A percentile compares a stretch with the other conserved stretches of the same genome.
phyloP scores from a whole-genome alignment of 768 basidiomycete genomes.

The Cubamyces lactineus region DNA sequence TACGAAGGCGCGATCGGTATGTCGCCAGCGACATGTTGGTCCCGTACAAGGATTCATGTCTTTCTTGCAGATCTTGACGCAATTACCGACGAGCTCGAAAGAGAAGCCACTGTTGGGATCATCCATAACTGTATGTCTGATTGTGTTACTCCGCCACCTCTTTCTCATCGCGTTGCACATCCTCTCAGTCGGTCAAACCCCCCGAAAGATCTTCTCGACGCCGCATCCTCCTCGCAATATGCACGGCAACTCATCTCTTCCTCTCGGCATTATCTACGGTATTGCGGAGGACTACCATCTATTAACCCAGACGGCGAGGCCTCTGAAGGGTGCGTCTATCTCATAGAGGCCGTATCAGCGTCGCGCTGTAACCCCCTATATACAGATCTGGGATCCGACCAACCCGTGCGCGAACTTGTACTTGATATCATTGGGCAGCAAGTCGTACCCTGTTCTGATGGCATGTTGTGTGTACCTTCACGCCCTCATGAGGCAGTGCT shows the following conservation, averaged over 20 bases:
- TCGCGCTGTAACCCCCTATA: background rate
- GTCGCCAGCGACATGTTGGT: slow-evolving; percentile 5
- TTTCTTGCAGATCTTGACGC: slow-evolving; percentile 69
- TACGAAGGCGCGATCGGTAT: slow-evolving; percentile 88
- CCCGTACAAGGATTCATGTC: background rate
- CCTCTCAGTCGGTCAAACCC: slow-evolving; percentile 83
- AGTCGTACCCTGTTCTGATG: slow-evolving; percentile 64
- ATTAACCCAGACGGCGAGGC: slow-evolving; percentile 58
- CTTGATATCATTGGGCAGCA: slow-evolving; percentile 62
- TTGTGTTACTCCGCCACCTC: too few species aligned
- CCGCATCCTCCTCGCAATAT: slow-evolving; percentile 79
- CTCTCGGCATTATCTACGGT: slow-evolving; percentile 71
- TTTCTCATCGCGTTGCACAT: background rate
- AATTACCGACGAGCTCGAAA: slow-evolving; percentile 84
- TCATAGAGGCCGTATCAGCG: background rate
- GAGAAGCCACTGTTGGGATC: slow-evolving; percentile 91
- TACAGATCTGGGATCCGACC: slow-evolving; percentile 52
- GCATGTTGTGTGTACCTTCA: slow-evolving; percentile 58
- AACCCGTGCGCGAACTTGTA: slow-evolving; percentile 53
- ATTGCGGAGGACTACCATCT: slow-evolving; percentile 83
- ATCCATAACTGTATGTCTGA: slow-evolving; percentile 84
- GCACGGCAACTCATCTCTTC: slow-evolving; percentile 73
- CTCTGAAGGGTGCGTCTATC: slow-evolving; percentile 53
- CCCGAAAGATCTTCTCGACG: slow-evolving; percentile 75
- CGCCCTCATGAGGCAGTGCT: slow-evolving; percentile 70